phyloP scores from a whole-genome alignment of 2,329 filamentous ascomycete genomes.

The Aureobasidium sp. region DNA sequence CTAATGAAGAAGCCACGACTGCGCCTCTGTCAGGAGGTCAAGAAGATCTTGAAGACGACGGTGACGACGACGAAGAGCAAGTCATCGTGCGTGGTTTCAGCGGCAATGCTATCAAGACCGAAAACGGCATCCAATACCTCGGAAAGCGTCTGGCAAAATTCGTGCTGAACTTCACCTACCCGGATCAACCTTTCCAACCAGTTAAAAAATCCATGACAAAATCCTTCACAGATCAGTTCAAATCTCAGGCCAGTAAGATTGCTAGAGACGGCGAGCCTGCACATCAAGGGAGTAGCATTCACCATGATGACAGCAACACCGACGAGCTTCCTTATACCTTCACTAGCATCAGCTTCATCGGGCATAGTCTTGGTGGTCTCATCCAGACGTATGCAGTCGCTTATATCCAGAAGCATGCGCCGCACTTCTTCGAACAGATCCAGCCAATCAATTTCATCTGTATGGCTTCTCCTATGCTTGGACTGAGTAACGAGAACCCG shows the following conservation, averaged over 20 bases:
- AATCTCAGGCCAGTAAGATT: constrained; percentile 35
- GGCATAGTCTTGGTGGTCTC: constrained; percentile 81
- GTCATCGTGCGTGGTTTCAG: constrained; percentile 84
- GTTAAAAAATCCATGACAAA: constrained; percentile 45
- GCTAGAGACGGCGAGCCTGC: constrained; percentile 37
- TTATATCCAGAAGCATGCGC: constrained; percentile 94
- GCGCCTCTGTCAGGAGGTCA: constrained; percentile 43
- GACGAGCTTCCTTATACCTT: constrained; percentile 62
- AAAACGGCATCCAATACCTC: constrained; percentile 92
- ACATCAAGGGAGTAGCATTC: constrained; percentile 55
- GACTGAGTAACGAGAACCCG: constrained; percentile 93
- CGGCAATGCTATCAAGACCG: constrained; percentile 83
- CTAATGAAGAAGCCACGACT: constrained; percentile 27
- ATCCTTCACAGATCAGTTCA: constrained; percentile 41
- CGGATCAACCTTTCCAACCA: constrained; percentile 82
- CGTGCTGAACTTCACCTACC: constrained; percentile 81
- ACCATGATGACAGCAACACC: constrained; percentile 37
- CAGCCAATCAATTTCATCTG: constrained; percentile 84
- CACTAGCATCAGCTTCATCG: constrained; percentile 91
- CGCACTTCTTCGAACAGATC: constrained; percentile 78
- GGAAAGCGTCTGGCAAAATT: constrained; percentile 91
- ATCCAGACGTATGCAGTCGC: constrained; percentile 91
- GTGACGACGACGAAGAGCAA: constrained; percentile 67
- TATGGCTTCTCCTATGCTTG: constrained; percentile 78
- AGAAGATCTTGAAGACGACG: constrained; percentile 39